Percentiles rank a stretch among this genome's conserved stretches.
Conservation (phyloP, 768 basidiomycete genomes). For the Holtermannia corniformis region DNA sequence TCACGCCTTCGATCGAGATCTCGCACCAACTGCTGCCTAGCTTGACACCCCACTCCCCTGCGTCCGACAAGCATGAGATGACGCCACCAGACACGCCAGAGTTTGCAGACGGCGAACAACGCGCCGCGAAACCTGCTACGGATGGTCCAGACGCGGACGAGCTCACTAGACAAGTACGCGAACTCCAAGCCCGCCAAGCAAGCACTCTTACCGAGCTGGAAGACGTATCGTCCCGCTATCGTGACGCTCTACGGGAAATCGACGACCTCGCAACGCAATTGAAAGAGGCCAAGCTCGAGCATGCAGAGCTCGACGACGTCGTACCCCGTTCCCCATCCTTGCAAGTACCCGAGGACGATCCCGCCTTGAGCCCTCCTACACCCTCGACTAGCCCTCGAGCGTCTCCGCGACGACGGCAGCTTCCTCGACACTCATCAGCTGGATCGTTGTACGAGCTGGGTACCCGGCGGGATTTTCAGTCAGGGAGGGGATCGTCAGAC, state of each 20-base stretch:
- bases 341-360: conserved; percentile 9
- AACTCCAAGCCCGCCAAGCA: conserved; percentile 44
- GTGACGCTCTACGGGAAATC: conserved; percentile 80
- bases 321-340: conserved; percentile 6
- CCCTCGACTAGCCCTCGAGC: conserved; percentile 4
- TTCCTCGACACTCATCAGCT: conserved; percentile 13
- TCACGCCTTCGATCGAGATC: neutral
- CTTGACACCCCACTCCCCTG: neutral
- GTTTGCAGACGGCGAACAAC: neutral
- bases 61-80: neutral
- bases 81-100: neutral
- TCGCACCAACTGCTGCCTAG: neutral
- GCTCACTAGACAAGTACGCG: conserved; percentile 53
- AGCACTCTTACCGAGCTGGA: conserved; percentile 19
- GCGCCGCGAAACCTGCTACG: neutral
- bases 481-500: conserved; percentile 38
- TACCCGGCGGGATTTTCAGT: conserved; percentile 31
- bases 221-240: conserved; percentile 48
- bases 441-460: conserved; percentile 1
- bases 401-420: conserved; percentile 8
- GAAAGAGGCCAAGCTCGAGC: conserved; percentile 63
- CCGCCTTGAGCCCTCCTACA: conserved; percentile 4
- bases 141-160: no score
- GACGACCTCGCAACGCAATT: conserved; percentile 87
- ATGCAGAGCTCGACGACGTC: conserved; percentile 18